phyloP scores from a whole-genome alignment of 495 filamentous ascomycete genomes.

The Lasiosphaeris hirsuta region DNA sequence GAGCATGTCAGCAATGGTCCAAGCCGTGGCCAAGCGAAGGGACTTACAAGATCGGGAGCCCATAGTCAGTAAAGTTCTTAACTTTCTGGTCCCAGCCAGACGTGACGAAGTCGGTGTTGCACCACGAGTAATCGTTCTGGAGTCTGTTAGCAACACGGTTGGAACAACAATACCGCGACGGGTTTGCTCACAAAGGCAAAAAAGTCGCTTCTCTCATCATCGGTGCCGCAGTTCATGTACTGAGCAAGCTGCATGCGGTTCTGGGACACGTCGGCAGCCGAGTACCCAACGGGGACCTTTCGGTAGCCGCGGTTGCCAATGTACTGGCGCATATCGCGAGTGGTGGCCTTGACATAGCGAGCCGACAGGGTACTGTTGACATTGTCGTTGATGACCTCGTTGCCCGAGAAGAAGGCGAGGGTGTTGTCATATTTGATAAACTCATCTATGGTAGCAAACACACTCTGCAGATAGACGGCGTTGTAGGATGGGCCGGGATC shows the following conservation, averaged over 20 bases:
- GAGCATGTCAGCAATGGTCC: slow-evolving; percentile 15
- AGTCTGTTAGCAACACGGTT: background rate
- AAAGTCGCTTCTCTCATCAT: slow-evolving; percentile 85
- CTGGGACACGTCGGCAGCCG: slow-evolving; percentile 77
- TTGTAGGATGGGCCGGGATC: slow-evolving; percentile 80
- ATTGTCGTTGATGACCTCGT: slow-evolving; percentile 91
- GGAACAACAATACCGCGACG: background rate
- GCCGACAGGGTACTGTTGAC: slow-evolving; percentile 65
- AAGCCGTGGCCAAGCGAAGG: background rate
- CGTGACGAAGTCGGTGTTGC: slow-evolving; percentile 70
- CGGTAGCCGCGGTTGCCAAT: slow-evolving; percentile 72
- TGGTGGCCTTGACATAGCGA: slow-evolving; percentile 89
- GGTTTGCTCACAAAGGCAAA: slow-evolving; percentile 68
- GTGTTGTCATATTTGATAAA: slow-evolving; percentile 88
- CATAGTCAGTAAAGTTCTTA: slow-evolving; percentile 83
- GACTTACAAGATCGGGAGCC: slow-evolving; percentile 73
- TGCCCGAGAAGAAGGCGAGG: slow-evolving; percentile 92
- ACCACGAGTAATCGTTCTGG: slow-evolving; percentile 96
- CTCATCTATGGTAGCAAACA: slow-evolving; percentile 89
- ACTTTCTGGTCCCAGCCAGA: slow-evolving; percentile 94
- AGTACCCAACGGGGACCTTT: slow-evolving; percentile 86
- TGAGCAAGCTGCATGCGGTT: slow-evolving; percentile 86
- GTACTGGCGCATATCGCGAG: slow-evolving; percentile 87
- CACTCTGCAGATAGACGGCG: slow-evolving; percentile 79
- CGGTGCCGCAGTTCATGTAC: slow-evolving; percentile 92